Percentiles rank a stretch among this genome's conserved stretches.
Conservation (phyloP, 2,329 filamentous ascomycete species). For the Penicillium capsulatum region DNA sequence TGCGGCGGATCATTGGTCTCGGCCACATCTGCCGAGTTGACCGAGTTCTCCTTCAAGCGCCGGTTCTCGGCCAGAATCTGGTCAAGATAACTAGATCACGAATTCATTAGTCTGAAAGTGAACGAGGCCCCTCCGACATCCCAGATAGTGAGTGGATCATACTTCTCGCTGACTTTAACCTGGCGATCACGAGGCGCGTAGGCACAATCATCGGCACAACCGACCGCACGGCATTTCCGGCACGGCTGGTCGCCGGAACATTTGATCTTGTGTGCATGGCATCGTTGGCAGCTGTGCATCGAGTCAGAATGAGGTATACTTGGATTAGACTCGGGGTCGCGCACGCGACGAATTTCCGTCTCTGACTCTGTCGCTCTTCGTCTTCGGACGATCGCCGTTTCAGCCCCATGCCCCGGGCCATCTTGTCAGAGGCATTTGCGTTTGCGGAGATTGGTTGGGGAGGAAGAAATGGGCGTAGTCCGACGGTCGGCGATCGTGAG, state of each 20-base stretch:
- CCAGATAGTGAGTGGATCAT: constrained; percentile 9
- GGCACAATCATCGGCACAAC: constrained; percentile 36
- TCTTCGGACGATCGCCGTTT: constrained; percentile 15
- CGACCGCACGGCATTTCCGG: constrained; percentile 38
- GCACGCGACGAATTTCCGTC: constrained; percentile 33
- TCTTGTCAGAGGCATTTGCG: constrained; percentile 6
- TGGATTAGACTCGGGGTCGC: constrained; percentile 6
- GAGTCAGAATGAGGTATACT: constrained; percentile 3
- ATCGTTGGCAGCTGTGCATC: constrained; percentile 37
- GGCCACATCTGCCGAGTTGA: constrained; percentile 24
- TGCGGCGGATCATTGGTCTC: constrained; percentile 17
- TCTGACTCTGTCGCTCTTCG: constrained; percentile 15
- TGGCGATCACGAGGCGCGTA: constrained; percentile 44
- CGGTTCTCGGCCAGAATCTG: constrained; percentile 33
- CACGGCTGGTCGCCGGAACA: constrained; percentile 46
- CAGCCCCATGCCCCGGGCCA: constrained; percentile 14
- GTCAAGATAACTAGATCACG: constrained; percentile 24
- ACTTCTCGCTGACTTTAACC: constrained; percentile 40
- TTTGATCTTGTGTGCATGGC: constrained; percentile 47
- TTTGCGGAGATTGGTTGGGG: constrained; percentile 8
- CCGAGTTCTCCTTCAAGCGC: constrained; percentile 30
- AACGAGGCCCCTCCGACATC: not conserved
- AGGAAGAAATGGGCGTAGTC: not conserved
- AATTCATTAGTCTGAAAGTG: not conserved
- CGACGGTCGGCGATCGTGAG: constrained; percentile 5